Percentiles rank a stretch among this genome's conserved stretches.
Conservation (phyloP, 108 stramenopile species). For the Aurantiochytrium sp. region DNA sequence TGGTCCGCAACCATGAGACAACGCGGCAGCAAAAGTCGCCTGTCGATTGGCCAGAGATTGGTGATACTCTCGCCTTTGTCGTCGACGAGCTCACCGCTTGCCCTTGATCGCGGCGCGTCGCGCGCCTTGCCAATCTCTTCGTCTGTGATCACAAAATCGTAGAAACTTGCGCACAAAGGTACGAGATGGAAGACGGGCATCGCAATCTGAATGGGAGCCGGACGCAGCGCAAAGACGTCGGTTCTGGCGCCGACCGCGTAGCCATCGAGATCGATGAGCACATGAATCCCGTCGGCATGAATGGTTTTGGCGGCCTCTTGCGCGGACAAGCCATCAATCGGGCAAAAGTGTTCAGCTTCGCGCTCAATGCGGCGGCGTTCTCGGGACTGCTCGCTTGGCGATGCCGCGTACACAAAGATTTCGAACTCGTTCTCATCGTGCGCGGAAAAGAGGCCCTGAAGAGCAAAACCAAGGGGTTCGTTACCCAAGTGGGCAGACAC, state of each 20-base stretch:
- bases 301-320: conserved; percentile 55
- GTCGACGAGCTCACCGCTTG: background rate
- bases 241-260: conserved; percentile 67
- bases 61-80: background rate
- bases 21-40: conserved; percentile 72
- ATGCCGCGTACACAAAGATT: conserved; percentile 61
- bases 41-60: conserved; percentile 24
- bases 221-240: conserved; percentile 42
- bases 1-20: conserved; percentile 78
- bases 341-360: conserved; percentile 53
- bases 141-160: conserved; percentile 69
- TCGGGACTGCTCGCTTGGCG: conserved; percentile 36
- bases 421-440: conserved; percentile 62
- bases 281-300: conserved; percentile 51
- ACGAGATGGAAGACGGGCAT: background rate
- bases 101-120: background rate
- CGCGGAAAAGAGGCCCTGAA: conserved; percentile 73
- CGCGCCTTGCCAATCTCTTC: conserved; percentile 34
- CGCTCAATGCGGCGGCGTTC: conserved; percentile 54
- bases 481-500: conserved; percentile 67
- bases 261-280: conserved; percentile 74
- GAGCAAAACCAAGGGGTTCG: conserved; percentile 71
- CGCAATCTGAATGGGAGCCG: conserved; percentile 30
- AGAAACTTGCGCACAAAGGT: conserved; percentile 35
- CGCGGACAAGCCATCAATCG: conserved; percentile 39